Evolutionary conservation across 2,329 filamentous ascomycete species (phyloP), one percentile per base, ranked within the genome.

Genomic region (Emydomyces testavorans): DNA sequence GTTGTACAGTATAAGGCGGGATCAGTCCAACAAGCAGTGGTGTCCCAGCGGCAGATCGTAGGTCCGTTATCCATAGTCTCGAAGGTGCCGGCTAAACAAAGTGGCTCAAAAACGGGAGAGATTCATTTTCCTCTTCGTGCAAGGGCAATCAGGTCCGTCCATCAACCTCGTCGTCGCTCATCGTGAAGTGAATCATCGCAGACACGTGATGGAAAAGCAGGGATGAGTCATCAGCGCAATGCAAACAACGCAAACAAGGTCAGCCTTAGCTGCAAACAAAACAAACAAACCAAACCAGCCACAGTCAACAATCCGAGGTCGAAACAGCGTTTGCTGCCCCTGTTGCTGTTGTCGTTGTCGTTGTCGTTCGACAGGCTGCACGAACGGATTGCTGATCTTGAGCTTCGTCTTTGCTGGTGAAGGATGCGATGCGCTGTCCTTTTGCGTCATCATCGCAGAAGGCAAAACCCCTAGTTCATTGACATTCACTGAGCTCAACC

Each of bases 241-340:
- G 46, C 62, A 64, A 63, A 63, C 59, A 54, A 39, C 39, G 49
- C 56, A 62, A 62, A 62, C 57, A 54, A n/a, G 4, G 18, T n/a
- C 15, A 2, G n/a, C 11, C 6, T 13, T n/a, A n/a, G n/a, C n/a
- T n/a, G n/a, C n/a, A n/a, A n/a, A n/a, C n/a, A n/a, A n/a, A n/a
- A n/a, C n/a, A n/a, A 35, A 2, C 15, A 35, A 35, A 15, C 5
- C 13, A 18, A 15, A 15, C 18, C 16, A 45, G 52, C 47, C 37
- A 26, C 29, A 28, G 51, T 58, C 50, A 50, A 46, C 53, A 53
- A 50, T 56, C 64, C 64, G 65, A 67, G 64, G 64, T 58, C 55
- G 56, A 44, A 44, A 11, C 18, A 13, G 20, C 6, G n/a, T 2
- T 24, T n/a, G 10, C 29, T n/a, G n/a, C 20, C 20, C 28, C 13